A percentile compares a stretch with the other conserved stretches of the same genome.
Evolutionary conservation across 2,329 filamentous ascomycete species (phyloP).

Genomic region (Aspergillus sojae): DNA sequence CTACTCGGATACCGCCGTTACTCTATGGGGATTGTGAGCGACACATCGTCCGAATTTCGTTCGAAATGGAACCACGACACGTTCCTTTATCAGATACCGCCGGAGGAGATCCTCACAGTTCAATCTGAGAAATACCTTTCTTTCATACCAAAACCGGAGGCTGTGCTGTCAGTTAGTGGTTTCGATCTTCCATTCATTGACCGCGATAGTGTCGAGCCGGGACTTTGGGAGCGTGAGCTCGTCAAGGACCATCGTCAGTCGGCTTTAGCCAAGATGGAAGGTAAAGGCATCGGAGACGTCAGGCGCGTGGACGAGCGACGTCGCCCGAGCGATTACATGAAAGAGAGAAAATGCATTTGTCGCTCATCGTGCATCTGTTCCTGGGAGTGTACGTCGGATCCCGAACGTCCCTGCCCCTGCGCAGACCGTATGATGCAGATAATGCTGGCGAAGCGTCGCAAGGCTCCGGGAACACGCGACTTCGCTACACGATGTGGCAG

Average conservation of each 20-base stretch:
- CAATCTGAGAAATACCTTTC: constrained; percentile 42
- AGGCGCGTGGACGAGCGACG: constrained; percentile 30
- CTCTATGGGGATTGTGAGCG: constrained; percentile 25
- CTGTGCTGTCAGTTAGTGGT: constrained; percentile 17
- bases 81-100: constrained; percentile 33
- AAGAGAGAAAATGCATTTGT: constrained; percentile 42
- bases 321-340: constrained; percentile 30
- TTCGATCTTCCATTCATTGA: constrained; percentile 31
- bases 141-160: constrained; percentile 21
- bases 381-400: constrained; percentile 34
- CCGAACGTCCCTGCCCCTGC: constrained; percentile 38
- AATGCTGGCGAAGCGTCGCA: constrained; percentile 27
- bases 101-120: constrained; percentile 30
- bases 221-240: constrained; percentile 28
- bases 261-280: constrained; percentile 37
- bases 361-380: constrained; percentile 36
- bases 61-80: constrained; percentile 35
- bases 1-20: constrained; percentile 33
- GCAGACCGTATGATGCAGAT: constrained; percentile 37
- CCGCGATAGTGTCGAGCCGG: constrained; percentile 16
- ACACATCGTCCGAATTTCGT: constrained; percentile 27
- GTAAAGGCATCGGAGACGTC: constrained; percentile 38
- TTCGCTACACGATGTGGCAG: constrained; percentile 27
- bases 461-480: constrained; percentile 20
- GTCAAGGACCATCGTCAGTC: constrained; percentile 36